Conservation (phyloP, 225 moss, liverwort and hornwort genomes). For the Polytrichum commune region DNA sequence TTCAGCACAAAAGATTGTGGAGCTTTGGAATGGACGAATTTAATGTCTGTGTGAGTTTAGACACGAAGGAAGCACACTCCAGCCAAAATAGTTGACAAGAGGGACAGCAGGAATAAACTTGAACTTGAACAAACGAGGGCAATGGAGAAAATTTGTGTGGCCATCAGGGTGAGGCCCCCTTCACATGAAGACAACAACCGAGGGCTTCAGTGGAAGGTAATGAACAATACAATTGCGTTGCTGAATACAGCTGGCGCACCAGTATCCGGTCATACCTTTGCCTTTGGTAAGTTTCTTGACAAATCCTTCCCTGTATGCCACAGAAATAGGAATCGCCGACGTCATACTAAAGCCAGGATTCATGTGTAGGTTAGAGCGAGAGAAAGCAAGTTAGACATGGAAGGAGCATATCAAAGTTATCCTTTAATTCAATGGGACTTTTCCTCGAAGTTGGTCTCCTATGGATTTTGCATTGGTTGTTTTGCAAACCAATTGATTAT, state of each 20-base stretch:
- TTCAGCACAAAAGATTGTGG: too few species aligned
- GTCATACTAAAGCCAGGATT: not conserved
- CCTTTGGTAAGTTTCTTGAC: constrained; percentile 57
- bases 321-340: not conserved
- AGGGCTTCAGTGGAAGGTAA: constrained; percentile 67
- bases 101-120: too few species aligned
- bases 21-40: too few species aligned
- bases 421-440: too few species aligned
- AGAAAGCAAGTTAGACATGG: not conserved
- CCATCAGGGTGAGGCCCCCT: constrained; percentile 79
- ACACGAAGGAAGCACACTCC: too few species aligned
- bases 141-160: constrained; percentile 95
- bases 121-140: not conserved
- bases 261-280: constrained; percentile 68
- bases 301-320: not conserved
- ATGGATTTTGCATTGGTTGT: too few species aligned
- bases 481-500: too few species aligned
- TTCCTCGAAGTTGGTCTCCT: too few species aligned
- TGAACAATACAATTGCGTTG: constrained; percentile 61
- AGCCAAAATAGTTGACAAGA: too few species aligned
- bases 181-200: constrained; percentile 40
- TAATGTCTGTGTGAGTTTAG: too few species aligned
- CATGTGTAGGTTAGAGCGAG: not conserved
- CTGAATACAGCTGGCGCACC: constrained; percentile 59
- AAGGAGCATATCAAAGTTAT: not conserved